Conservation (phyloP, 805 yeast species). For the Lachancea sp. region DNA sequence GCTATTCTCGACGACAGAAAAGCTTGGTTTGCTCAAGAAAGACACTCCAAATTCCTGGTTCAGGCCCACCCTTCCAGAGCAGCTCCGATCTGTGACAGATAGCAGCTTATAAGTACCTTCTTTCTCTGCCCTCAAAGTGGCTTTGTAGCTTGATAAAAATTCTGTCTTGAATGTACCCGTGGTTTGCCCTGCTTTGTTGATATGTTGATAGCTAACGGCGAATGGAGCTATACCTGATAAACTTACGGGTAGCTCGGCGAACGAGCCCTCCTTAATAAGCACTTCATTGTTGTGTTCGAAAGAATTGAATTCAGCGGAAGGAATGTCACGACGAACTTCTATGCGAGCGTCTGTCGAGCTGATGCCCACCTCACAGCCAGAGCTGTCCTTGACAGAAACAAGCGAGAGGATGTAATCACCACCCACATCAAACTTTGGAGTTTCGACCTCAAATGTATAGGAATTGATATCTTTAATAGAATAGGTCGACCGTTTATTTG, state of each 20-base stretch:
- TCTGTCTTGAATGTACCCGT: slow-evolving; percentile 20
- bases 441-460: slow-evolving; percentile 38
- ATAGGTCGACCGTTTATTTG: slow-evolving; percentile 42
- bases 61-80: slow-evolving; percentile 43
- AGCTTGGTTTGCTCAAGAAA: slow-evolving; percentile 42
- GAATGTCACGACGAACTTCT: slow-evolving; percentile 64
- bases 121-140: slow-evolving; percentile 33
- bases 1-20: slow-evolving; percentile 34
- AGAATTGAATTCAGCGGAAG: slow-evolving; percentile 46
- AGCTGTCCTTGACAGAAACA: slow-evolving; percentile 62
- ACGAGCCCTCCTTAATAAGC: slow-evolving; percentile 56
- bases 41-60: slow-evolving; percentile 34
- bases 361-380: slow-evolving; percentile 70
- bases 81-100: slow-evolving; percentile 44
- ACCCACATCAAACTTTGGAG: slow-evolving; percentile 55
- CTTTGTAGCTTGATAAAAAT: slow-evolving; percentile 27
- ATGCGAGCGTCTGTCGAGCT: slow-evolving; percentile 57
- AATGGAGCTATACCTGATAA: slow-evolving; percentile 55
- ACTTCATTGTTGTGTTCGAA: slow-evolving; percentile 32
- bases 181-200: slow-evolving; percentile 25
- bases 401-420: slow-evolving; percentile 67
- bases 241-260: slow-evolving; percentile 51
- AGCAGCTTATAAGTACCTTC: slow-evolving; percentile 45
- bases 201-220: slow-evolving; percentile 32
- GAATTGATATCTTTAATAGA: slow-evolving; percentile 37